Evolutionary conservation across 1,284 basidiomycete genomes (phyloP).

Genomic region (Wolfiporia cocos): DNA sequence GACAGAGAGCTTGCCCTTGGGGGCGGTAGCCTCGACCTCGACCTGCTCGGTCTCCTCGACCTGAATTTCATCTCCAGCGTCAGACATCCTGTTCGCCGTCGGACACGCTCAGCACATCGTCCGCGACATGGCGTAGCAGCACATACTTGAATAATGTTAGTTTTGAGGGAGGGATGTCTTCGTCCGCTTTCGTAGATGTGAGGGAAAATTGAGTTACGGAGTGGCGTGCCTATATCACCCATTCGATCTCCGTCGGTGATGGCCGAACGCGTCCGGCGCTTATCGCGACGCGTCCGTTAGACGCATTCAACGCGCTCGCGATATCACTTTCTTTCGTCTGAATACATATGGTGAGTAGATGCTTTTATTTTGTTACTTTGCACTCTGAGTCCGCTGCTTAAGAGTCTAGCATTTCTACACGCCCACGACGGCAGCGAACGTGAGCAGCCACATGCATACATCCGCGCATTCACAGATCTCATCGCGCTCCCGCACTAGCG

Average conservation of each 20-base stretch:
- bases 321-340: no score
- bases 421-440: constrained; percentile 69
- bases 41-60: constrained; percentile 88
- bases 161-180: constrained; percentile 58
- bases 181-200: constrained; percentile 89
- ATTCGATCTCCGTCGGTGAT: constrained; percentile 47
- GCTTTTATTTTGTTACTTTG: no score
- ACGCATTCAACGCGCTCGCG: no score
- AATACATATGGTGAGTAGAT: no score
- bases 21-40: constrained; percentile 78
- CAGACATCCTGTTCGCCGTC: constrained; percentile 91
- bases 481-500: constrained; percentile 36
- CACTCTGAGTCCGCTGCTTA: neutral
- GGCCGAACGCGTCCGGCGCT: constrained; percentile 8
- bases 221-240: constrained; percentile 12
- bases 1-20: constrained; percentile 93
- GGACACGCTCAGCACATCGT: no score
- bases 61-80: constrained; percentile 93
- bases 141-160: constrained; percentile 42
- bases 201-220: constrained; percentile 38
- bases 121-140: no score
- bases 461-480: constrained; percentile 10
- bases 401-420: constrained; percentile 71
- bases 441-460: constrained; percentile 28
- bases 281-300: neutral